Evolutionary conservation across 495 filamentous ascomycete species (phyloP), one percentile per base, ranked within the genome.

Genomic region (Lophiotrema nucula): DNA sequence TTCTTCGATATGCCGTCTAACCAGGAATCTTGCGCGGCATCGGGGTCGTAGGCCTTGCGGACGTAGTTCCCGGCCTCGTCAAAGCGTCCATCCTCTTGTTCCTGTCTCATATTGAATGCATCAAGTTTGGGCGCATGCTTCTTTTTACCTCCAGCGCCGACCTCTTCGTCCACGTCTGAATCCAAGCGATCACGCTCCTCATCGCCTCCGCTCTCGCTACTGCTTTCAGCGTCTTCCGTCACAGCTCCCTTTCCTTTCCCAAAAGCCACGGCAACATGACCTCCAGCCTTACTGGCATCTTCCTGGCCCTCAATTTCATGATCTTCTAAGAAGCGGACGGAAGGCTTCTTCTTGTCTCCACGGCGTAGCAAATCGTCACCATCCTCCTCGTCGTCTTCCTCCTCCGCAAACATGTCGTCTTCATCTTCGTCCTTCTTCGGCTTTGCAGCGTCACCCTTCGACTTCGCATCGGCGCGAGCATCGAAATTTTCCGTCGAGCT

Each of bases 51-150:
- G 1, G 91, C 91, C 60, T 92, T 93, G n/a, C 93, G 81, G 26
- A 98, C 83, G 69, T 79, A 98, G 68, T 97, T 97, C 2, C 93
- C 93, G 15, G 83, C 75, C 50, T 88, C 88, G 67, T 98, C 93
- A 65, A 96, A 97, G 12, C 83, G 77, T 0, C 93, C 93, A 67
- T 97, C 93, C 69, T 98, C 95, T 67, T 91, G 84, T 72, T 98
- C 93, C 4, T 78, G 73, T 45, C 80, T 83, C 82, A 98, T 91
- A 67, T 98, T 96, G 79, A 98, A 98, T 0, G 91, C 93, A 72
- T 97, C 93, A 23, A 97, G 78, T 64, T 93, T 86, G n/a, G 93
- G 93, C 15, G 95, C 95, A 70, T 95, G 89, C 69, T 88, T 91
- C 72, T 97, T 97, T 63, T 91, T 86, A 0, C 84, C 85, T 5